A percentile compares a stretch with the other conserved stretches of the same genome.
Conservation (phyloP, 495 filamentous ascomycete species). For the Elasticomyces elasticus region DNA sequence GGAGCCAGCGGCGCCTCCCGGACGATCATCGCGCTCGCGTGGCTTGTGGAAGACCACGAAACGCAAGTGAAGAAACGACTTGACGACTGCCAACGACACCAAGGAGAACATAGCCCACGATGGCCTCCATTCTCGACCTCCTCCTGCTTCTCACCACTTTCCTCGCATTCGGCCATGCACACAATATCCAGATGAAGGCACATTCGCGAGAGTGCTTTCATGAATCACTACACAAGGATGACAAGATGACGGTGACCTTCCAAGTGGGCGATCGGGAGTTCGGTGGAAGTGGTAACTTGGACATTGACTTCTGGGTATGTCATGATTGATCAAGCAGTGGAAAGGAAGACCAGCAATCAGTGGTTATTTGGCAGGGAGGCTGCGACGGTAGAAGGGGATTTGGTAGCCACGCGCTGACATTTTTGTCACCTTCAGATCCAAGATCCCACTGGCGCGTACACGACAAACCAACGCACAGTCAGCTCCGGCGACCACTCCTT, state of each 20-base stretch:
- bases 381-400: not conserved
- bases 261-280: conserved; percentile 97
- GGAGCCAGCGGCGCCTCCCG: too few relatives aligned
- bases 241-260: conserved; percentile 97
- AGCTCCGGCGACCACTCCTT: conserved; percentile 92
- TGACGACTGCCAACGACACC: not conserved
- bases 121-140: conserved; percentile 24
- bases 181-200: conserved; percentile 90
- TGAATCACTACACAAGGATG: conserved; percentile 82
- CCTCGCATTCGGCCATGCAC: conserved; percentile 55
- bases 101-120: not conserved
- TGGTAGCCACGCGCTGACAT: not conserved
- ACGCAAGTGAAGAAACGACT: not conserved
- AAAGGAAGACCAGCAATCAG: too few relatives aligned
- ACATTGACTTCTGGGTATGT: conserved; percentile 95
- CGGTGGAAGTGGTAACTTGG: conserved; percentile 84
- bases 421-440: conserved; percentile 54
- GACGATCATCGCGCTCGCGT: too few relatives aligned
- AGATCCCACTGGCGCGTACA: conserved; percentile 62
- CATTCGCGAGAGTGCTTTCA: conserved; percentile 96
- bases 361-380: too few relatives aligned
- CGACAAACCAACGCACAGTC: conserved; percentile 64
- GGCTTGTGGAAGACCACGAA: not conserved
- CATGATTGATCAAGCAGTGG: conserved; percentile 14
- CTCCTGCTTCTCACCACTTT: conserved; percentile 53